phyloP scores from a whole-genome alignment of 805 yeast species.

The Schizosaccharomyces cryophilus region DNA sequence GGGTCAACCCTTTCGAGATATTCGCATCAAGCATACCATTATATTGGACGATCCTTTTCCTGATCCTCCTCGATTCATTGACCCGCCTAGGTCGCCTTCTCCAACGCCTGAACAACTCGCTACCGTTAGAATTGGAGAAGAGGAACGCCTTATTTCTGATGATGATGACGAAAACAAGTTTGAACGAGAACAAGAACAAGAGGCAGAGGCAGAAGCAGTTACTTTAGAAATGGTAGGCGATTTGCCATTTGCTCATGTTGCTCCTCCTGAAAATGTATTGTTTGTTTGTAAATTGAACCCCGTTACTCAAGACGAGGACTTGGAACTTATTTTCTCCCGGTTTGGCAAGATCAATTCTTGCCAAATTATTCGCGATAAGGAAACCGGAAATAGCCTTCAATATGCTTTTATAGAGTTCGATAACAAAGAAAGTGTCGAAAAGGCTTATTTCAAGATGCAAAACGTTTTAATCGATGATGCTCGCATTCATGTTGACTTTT shows the following conservation, averaged over 20 bases:
- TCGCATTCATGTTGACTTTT: conserved; percentile 41
- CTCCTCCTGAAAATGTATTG: conserved; percentile 36
- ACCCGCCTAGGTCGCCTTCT: conserved; percentile 16
- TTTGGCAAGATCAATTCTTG: conserved; percentile 32
- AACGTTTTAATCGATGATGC: conserved; percentile 39
- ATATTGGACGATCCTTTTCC: conserved; percentile 31
- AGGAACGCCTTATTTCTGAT: conserved; percentile 10
- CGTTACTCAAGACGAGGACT: conserved; percentile 32
- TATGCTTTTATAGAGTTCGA: conserved; percentile 43
- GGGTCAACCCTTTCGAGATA: conserved; percentile 22
- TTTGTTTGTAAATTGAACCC: conserved; percentile 43
- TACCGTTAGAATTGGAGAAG: conserved; percentile 11
- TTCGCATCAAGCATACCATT: conserved; percentile 27
- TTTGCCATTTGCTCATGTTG: conserved; percentile 29
- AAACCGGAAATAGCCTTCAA: conserved; percentile 25
- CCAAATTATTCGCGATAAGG: conserved; percentile 26
- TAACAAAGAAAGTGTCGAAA: conserved; percentile 25
- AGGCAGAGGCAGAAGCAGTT: conserved; percentile 29
- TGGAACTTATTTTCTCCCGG: conserved; percentile 30
- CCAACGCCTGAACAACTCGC: conserved; percentile 17
- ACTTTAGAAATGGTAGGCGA: conserved; percentile 43
- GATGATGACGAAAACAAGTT: conserved; percentile 11
- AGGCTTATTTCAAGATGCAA: conserved; percentile 39
- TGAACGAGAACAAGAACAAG: conserved; percentile 15
- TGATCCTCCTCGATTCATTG: conserved; percentile 13